Evolutionary conservation across 208 protist species (phyloP).

Genomic region (Phytomonas francai): DNA sequence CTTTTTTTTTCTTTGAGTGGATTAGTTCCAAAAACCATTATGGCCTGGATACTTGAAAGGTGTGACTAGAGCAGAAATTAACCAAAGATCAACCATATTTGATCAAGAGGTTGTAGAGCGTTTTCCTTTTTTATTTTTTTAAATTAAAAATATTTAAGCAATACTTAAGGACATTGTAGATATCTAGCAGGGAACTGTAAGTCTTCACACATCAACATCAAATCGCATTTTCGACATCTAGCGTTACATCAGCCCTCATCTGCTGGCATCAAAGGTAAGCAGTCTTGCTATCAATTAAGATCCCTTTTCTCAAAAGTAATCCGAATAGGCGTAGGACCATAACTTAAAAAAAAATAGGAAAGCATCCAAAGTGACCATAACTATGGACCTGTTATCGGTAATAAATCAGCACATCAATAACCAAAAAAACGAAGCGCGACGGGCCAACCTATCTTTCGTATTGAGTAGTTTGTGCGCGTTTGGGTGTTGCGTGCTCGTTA

Average conservation of each 20-base stretch:
- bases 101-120: background rate
- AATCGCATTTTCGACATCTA: background rate
- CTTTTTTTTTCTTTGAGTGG: background rate
- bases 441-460: background rate
- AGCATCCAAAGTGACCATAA: background rate
- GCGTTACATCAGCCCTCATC: background rate
- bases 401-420: background rate
- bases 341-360: too few species aligned
- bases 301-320: background rate
- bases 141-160: background rate
- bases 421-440: background rate
- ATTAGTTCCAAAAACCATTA: background rate
- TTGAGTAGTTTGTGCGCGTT: background rate
- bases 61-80: background rate
- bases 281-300: background rate
- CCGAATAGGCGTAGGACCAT: background rate
- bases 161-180: background rate
- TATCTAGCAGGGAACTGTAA: background rate
- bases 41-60: background rate
- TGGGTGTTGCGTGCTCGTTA: background rate
- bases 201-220: background rate
- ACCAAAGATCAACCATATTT: background rate
- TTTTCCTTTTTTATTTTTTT: too few species aligned
- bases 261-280: background rate
- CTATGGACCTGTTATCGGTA: background rate